These are phyloP conservation scores for Candida dubliniensis DNA, from an alignment of 1,139 yeast genomes.

Conservation along the genomic window DNA sequence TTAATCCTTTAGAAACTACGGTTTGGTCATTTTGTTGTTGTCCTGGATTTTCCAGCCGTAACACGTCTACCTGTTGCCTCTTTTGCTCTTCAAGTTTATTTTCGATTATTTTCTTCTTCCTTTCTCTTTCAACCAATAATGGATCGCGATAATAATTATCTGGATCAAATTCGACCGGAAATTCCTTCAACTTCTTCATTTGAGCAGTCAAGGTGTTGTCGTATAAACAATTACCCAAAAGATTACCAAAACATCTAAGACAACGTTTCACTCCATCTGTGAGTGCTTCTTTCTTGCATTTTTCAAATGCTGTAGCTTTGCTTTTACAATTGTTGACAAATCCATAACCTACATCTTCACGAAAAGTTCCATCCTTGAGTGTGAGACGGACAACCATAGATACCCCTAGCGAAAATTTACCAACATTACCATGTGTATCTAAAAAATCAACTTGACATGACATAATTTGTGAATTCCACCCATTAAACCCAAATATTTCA, in stretches of 20 bases:
- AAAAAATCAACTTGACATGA: conserved; percentile 68
- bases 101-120: conserved; percentile 17
- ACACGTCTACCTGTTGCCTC: conserved; percentile 1
- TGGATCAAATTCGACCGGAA: conserved; percentile 56
- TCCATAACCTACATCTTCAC: conserved; percentile 83
- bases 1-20: background rate
- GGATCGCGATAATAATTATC: conserved; percentile 42
- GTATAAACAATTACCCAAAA: conserved; percentile 75
- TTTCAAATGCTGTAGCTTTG: conserved; percentile 75
- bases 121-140: conserved; percentile 31
- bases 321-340: conserved; percentile 69
- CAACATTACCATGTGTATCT: conserved; percentile 57
- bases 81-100: conserved; percentile 5
- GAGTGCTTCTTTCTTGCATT: conserved; percentile 77
- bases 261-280: conserved; percentile 81
- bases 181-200: conserved; percentile 53
- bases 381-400: conserved; percentile 73
- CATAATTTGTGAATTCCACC: conserved; percentile 75
- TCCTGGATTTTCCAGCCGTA: conserved; percentile 1
- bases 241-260: conserved; percentile 75
- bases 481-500: conserved; percentile 77
- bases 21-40: background rate
- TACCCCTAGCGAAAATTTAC: conserved; percentile 60
- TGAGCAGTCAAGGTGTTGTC: conserved; percentile 64
- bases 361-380: conserved; percentile 70